Evolutionary conservation across 2,329 filamentous ascomycete genomes (phyloP), one percentile per base, ranked within the genome.

Genomic region (Neofusicoccum cordaticola): DNA sequence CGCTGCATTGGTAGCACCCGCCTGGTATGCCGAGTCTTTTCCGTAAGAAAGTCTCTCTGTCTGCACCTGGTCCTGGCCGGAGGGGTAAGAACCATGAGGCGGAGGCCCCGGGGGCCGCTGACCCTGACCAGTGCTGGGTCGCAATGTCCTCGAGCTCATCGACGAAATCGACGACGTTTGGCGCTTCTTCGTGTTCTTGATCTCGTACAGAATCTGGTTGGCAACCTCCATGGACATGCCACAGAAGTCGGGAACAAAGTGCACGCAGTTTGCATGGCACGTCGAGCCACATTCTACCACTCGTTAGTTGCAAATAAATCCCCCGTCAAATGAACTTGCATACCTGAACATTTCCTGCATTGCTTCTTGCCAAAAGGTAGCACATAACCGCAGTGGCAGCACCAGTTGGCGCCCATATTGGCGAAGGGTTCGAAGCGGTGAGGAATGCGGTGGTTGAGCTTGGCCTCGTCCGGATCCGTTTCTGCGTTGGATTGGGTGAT

Each of bases 401-500:
- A 99, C 95, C 95, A 99, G 76, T 98, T 99, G 71, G 95, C 95
- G 15, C 93, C 95, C 80, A 99, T 91, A 74, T 99, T 99, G 69
- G 93, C 93, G 77, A 96, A 99, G n/a, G 90, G 88, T 73, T 94
- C 89, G 83, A 98, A 99, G 62, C 95, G 90, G 85, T 99, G 95
- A 8, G 95, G 95, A 75, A 99, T 99, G 69, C 95, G 91, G 77
- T 99, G 95, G 77, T 99, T 99, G 86, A 99, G 96, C 84, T 98
- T 99, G 80, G 97, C 95, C 79, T 99, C 95, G 79, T 99, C 95
- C 22, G 95, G 94, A 77, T 99, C 95, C 5, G 92, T 96, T 78
- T 99, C 95, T 68, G 95, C 94, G 75, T 99, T 99, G 68, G 94
- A 97, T 78, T 99, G 98, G 81, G 94, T 98, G 78, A 99, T 99